Base-by-base conservation (phyloP, 345 rosid species). In the Lagerstroemia speciosa region DNA sequence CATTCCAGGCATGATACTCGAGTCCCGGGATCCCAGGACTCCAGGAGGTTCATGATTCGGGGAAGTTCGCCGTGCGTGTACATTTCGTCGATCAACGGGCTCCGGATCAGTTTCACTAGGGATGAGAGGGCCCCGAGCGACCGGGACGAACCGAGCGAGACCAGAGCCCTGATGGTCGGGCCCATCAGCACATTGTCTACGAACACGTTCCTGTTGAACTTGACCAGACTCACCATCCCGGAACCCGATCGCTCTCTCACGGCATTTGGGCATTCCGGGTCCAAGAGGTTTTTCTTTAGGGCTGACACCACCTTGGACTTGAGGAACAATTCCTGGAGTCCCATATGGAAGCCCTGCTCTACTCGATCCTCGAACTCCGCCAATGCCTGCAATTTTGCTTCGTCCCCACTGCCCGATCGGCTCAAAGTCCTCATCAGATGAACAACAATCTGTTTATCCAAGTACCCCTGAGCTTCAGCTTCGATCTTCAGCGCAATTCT, bases 171-270 rank as follows among this genome's bases (percentile, higher is more conserved):
- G 58, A 81, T 62, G 1, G 75, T 80, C 38, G 76, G 74, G 36
- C 89, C 87, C 92, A 84, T 84, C 34, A 87, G 64, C 70, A 87
- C 86, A 65, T 84, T 37, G 22, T 87, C 87, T 26, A 84, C 89
- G 62, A 83, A 87, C 45, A 87, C 87, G 53, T 87, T 79, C 60
- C 79, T 77, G 40, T 87, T 87, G 73, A 87, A 87, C 53, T 67
- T 53, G 37, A 83, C 83, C 50, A 87, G 72, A 29, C 75, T 77
- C 30, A 76, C 80, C 8, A 87, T 64, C 8, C 73, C 81, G 14
- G 62, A 48, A 4, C 78, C 82, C 17, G 62, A 71, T 26, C 71
- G 74, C 46, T 84, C 89, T 55, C 74, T 67, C 20, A 78, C 60
- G 64, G 62, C 71, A 38, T 22, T 72, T 0, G 82, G 71, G 52